A percentile compares a stretch with the other conserved stretches of the same genome.
These are phyloP conservation scores for Yamadazyma jaroonii DNA, from an alignment of 1,139 yeast species.

Conservation along the genomic window DNA sequence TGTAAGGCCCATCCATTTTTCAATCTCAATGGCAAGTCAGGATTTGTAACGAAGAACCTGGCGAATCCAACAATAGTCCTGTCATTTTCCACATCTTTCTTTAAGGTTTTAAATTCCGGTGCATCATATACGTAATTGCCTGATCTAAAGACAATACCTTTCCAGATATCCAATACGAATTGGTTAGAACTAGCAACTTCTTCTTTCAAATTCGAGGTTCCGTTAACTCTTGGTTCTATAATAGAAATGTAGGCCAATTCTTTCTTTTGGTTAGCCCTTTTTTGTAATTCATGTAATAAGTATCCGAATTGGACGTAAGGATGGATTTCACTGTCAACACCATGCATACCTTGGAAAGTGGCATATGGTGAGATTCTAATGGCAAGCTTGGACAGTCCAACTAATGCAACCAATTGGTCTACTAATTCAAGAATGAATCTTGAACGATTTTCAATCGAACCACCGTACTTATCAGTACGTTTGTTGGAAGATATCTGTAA, in stretches of 20 bases:
- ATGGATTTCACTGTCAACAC: constrained; percentile 32
- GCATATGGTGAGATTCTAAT: constrained; percentile 64
- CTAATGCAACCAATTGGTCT: constrained; percentile 41
- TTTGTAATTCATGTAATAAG: constrained; percentile 33
- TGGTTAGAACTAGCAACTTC: constrained; percentile 22
- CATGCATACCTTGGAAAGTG: constrained; percentile 34
- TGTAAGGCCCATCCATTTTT: constrained; percentile 41
- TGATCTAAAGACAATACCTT: constrained; percentile 45
- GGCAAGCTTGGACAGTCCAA: constrained; percentile 55
- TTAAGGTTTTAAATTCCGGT: constrained; percentile 18
- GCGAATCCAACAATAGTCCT: constrained; percentile 45
- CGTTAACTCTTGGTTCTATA: constrained; percentile 42
- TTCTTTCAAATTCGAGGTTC: constrained; percentile 12
- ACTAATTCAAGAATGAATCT: constrained; percentile 55
- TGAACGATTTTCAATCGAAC: constrained; percentile 63
- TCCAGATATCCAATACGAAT: constrained; percentile 42
- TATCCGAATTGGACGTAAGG: constrained; percentile 37
- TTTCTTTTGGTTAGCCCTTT: constrained; percentile 35
- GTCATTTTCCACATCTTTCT: constrained; percentile 28
- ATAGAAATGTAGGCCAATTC: constrained; percentile 50
- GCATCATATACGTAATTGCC: constrained; percentile 39
- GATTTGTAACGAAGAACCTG: constrained; percentile 49
- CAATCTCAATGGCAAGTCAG: constrained; percentile 49
- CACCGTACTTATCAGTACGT: constrained; percentile 65
- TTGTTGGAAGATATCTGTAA: constrained; percentile 44